A percentile compares a stretch with the other conserved stretches of the same genome.
Conservation (phyloP, 805 yeast genomes). For the Spathaspora passalidarum region DNA sequence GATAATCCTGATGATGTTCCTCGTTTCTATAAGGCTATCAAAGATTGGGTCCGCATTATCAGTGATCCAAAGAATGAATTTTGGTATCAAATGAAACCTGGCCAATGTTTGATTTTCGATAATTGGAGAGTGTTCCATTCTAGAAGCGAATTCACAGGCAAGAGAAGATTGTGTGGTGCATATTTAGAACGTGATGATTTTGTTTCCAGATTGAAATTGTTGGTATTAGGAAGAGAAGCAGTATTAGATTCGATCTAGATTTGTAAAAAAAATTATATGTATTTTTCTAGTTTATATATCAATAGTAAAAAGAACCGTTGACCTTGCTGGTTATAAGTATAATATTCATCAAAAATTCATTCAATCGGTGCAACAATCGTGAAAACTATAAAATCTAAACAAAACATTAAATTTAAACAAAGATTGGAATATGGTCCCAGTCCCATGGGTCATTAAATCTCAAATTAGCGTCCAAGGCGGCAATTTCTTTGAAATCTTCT, state of each 20-base stretch:
- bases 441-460: conserved; percentile 81
- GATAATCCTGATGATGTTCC: conserved; percentile 48
- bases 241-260: conserved; percentile 34
- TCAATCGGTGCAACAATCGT: no score
- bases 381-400: no score
- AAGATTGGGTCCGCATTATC: conserved; percentile 54
- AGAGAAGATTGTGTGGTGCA: conserved; percentile 71
- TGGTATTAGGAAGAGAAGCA: conserved; percentile 46
- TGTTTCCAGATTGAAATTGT: conserved; percentile 39
- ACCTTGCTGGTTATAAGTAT: no score
- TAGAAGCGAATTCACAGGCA: conserved; percentile 63
- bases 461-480: conserved; percentile 59
- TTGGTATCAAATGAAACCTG: conserved; percentile 57
- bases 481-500: conserved; percentile 43
- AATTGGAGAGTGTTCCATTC: conserved; percentile 74
- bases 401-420: conserved; percentile 12
- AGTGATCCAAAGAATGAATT: conserved; percentile 49
- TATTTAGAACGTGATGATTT: conserved; percentile 69
- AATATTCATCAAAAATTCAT: no score
- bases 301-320: no score
- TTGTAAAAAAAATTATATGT: not conserved
- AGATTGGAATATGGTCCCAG: conserved; percentile 40
- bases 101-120: conserved; percentile 64
- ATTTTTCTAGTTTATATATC: not conserved
- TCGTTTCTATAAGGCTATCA: conserved; percentile 54